A percentile compares a stretch with the other conserved stretches of the same genome.
Conservation (phyloP, 768 basidiomycete genomes). For the Kwoniella heveanensis region DNA sequence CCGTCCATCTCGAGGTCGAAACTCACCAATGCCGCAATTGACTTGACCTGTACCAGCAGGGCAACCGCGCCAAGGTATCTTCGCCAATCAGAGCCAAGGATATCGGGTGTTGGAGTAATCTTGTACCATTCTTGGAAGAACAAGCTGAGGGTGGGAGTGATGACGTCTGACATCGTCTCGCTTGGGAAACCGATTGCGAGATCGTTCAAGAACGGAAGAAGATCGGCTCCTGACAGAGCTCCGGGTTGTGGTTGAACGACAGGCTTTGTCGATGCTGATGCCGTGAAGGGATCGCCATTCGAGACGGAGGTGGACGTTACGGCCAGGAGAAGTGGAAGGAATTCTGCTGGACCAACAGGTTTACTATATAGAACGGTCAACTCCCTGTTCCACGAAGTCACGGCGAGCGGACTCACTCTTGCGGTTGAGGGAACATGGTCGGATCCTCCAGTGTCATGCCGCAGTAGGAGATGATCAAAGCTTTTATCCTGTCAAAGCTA, state of each 20-base stretch:
- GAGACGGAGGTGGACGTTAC: conserved; percentile 66
- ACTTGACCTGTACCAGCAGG: conserved; percentile 75
- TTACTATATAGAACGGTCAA: conserved; percentile 59
- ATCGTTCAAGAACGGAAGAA: conserved; percentile 80
- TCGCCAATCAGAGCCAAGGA: conserved; percentile 67
- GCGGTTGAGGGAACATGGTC: conserved; percentile 89
- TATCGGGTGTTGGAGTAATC: conserved; percentile 47
- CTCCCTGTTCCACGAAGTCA: neutral
- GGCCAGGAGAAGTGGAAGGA: conserved; percentile 75
- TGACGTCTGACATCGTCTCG: conserved; percentile 72
- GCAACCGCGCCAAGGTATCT: conserved; percentile 78
- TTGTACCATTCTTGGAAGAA: conserved; percentile 56
- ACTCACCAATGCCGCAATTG: conserved; percentile 70
- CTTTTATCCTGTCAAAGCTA: conserved; percentile 74
- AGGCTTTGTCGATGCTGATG: conserved; percentile 39
- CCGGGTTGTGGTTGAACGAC: conserved; percentile 60
- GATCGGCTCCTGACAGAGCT: conserved; percentile 67
- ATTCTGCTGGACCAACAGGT: conserved; percentile 73
- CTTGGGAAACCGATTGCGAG: conserved; percentile 69
- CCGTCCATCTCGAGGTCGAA: too few species aligned
- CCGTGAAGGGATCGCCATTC: conserved; percentile 61
- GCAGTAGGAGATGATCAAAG: conserved; percentile 81
- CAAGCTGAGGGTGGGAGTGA: conserved; percentile 63
- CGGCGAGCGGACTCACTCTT: conserved; percentile 61
- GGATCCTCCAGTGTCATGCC: conserved; percentile 89